Conservation (phyloP, 75 land plant genomes). For the Picea glauca region DNA sequence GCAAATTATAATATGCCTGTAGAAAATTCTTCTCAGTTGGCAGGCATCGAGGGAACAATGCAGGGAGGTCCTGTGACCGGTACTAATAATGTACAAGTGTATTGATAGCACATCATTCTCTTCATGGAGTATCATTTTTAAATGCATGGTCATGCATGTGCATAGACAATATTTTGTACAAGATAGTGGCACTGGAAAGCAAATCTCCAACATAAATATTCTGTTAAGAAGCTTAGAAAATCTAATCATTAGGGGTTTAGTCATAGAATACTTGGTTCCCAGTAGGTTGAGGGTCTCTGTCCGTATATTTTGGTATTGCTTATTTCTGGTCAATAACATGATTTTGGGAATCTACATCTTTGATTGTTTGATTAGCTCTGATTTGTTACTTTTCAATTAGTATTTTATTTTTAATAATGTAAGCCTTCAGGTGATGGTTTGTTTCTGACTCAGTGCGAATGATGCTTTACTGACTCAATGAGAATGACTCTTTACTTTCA, state of each 20-base stretch:
- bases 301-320: background rate
- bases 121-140: background rate
- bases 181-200: background rate
- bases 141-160: background rate
- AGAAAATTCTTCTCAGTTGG: background rate
- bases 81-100: slow-evolving; percentile 6
- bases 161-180: background rate
- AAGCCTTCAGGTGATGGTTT: too few species aligned
- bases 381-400: too few species aligned
- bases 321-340: background rate
- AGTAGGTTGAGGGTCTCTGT: background rate
- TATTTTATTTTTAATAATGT: too few species aligned
- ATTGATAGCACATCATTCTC: background rate
- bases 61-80: background rate
- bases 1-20: slow-evolving; percentile 5
- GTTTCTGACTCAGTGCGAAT: too few species aligned
- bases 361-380: background rate
- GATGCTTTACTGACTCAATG: too few species aligned
- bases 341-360: slow-evolving; percentile 1
- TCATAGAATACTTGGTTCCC: slow-evolving; percentile 6
- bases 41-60: slow-evolving; percentile 1
- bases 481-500: too few species aligned
- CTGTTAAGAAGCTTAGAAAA: background rate
- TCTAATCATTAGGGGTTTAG: background rate
- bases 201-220: background rate